These are phyloP conservation scores for Exophiala oligosperma DNA, from an alignment of 2,329 filamentous ascomycete species.

Conservation along the genomic window DNA sequence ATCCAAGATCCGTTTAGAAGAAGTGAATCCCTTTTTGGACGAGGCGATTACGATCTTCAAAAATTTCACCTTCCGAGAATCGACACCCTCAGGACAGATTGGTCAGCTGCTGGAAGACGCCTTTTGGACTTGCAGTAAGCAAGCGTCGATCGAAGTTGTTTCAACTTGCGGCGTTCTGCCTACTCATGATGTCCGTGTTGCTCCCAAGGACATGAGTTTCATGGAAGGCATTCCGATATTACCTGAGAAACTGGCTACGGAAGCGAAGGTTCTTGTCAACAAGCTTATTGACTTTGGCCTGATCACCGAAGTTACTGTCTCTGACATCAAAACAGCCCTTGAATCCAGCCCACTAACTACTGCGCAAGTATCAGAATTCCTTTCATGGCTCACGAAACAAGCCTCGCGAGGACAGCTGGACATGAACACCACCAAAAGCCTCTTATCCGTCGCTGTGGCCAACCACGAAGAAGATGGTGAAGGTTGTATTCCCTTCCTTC, in stretches of 20 bases:
- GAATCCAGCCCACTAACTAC: slow-evolving; percentile 78
- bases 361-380: slow-evolving; percentile 75
- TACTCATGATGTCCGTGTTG: slow-evolving; percentile 80
- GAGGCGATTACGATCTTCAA: slow-evolving; percentile 80
- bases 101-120: slow-evolving; percentile 88
- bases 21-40: slow-evolving; percentile 68
- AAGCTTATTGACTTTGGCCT: slow-evolving; percentile 82
- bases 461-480: slow-evolving; percentile 59
- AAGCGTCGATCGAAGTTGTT: slow-evolving; percentile 80
- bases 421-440: slow-evolving; percentile 60
- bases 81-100: slow-evolving; percentile 81
- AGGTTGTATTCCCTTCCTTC: slow-evolving; percentile 69
- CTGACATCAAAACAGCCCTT: slow-evolving; percentile 81
- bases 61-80: slow-evolving; percentile 85
- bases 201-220: slow-evolving; percentile 70
- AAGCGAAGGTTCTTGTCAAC: slow-evolving; percentile 69
- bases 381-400: slow-evolving; percentile 79
- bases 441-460: slow-evolving; percentile 70
- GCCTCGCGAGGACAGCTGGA: slow-evolving; percentile 73
- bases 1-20: slow-evolving; percentile 60
- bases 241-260: slow-evolving; percentile 70
- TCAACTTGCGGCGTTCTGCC: slow-evolving; percentile 84
- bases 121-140: slow-evolving; percentile 90
- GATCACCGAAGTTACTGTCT: slow-evolving; percentile 81
- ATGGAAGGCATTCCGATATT: slow-evolving; percentile 86